These are phyloP conservation scores for Manihot esculenta DNA, from an alignment of 441 rosid genomes.

Conservation along the genomic window DNA sequence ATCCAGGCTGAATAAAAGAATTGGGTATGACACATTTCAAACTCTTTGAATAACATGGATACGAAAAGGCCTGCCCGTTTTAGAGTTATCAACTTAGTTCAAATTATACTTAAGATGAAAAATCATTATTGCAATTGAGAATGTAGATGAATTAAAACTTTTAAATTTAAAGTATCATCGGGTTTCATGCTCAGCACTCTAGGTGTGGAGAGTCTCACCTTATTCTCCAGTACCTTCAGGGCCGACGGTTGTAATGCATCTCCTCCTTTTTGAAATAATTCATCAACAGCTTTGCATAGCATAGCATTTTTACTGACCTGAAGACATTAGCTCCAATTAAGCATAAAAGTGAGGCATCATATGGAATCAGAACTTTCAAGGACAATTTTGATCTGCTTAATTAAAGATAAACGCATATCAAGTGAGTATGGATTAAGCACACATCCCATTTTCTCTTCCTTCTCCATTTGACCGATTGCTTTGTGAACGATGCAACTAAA, in stretches of 20 bases:
- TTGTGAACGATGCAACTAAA: slow-evolving; percentile 2
- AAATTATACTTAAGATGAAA: neutral
- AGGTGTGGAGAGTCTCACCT: slow-evolving; percentile 42
- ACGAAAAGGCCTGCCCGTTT: neutral
- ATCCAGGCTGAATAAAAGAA: neutral
- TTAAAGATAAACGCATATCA: neutral
- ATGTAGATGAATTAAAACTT: neutral
- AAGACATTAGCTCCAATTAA: slow-evolving; percentile 8
- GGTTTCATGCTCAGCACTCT: neutral
- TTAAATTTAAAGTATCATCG: neutral
- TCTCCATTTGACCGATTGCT: neutral
- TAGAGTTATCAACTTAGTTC: neutral
- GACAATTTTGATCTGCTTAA: neutral
- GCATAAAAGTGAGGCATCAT: slow-evolving; percentile 4
- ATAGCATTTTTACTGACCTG: slow-evolving; percentile 86
- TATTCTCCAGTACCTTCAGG: slow-evolving; percentile 48
- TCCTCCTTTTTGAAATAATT: slow-evolving; percentile 54
- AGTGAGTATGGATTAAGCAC: neutral
- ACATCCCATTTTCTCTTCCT: neutral
- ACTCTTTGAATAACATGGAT: neutral
- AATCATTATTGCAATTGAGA: neutral
- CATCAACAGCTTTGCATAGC: slow-evolving; percentile 73
- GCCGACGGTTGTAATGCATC: slow-evolving; percentile 52
- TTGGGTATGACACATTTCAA: neutral
- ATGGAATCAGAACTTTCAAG: neutral